Evolutionary conservation across 1,139 yeast species (phyloP).

Genomic region (Sugiyamaella xylanicola): DNA sequence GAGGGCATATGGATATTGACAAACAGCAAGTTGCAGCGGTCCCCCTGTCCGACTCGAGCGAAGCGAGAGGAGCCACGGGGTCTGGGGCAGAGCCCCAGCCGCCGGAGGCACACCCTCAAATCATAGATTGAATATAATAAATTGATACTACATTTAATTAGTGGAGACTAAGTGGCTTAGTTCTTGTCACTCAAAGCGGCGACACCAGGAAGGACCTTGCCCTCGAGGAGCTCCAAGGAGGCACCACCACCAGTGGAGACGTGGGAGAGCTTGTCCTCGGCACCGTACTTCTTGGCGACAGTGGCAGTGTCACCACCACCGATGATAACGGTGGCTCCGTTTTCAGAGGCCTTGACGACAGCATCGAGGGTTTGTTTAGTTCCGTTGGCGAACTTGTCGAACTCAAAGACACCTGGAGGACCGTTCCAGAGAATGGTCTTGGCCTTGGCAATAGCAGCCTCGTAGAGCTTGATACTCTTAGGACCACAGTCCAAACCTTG

Average conservation of each 20-base stretch:
- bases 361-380: conserved; percentile 88
- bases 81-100: background rate
- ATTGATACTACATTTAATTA: background rate
- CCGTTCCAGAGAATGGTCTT: conserved; percentile 99
- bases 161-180: background rate
- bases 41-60: background rate
- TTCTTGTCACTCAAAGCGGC: conserved; percentile 68
- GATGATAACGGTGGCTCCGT: conserved; percentile 91
- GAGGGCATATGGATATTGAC: no score
- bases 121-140: background rate
- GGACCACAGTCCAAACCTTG: conserved; percentile 96
- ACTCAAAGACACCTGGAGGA: conserved; percentile 98
- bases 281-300: conserved; percentile 96
- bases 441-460: conserved; percentile 80
- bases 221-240: conserved; percentile 94
- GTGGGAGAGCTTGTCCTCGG: conserved; percentile 90
- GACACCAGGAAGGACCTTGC: conserved; percentile 97
- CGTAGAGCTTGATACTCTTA: conserved; percentile 74
- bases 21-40: no score
- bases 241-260: conserved; percentile 99
- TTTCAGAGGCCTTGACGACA: conserved; percentile 78
- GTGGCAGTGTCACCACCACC: conserved; percentile 99
- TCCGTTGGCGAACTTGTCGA: conserved; percentile 85
- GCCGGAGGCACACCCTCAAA: background rate
- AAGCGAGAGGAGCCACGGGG: background rate